Evolutionary conservation across 2,329 filamentous ascomycete species (phyloP).

Genomic region (Akanthomyces dipterigenus): DNA sequence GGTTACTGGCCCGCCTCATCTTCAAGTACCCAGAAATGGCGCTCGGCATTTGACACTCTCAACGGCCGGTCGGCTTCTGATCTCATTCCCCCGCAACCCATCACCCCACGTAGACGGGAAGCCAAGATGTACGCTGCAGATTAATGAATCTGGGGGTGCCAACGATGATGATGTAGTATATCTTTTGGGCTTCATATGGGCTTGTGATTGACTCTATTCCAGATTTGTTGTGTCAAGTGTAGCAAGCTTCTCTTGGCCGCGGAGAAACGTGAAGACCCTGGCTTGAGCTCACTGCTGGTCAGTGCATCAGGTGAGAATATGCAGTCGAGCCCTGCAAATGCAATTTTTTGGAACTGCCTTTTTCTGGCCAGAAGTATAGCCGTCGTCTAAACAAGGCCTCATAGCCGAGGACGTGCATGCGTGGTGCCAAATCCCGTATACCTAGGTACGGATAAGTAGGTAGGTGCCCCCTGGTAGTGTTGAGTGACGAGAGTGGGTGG

Average conservation of each 20-base stretch:
- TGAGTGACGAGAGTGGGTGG: neutral
- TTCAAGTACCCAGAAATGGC: neutral
- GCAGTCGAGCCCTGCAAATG: neutral
- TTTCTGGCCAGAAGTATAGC: too few species aligned
- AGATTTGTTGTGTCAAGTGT: neutral
- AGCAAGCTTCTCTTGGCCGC: neutral
- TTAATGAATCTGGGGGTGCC: neutral
- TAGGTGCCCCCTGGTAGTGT: neutral
- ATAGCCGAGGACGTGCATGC: neutral
- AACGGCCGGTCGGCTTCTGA: slow-evolving; percentile 2
- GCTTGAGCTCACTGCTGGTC: neutral
- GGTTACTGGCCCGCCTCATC: neutral
- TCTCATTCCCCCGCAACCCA: neutral
- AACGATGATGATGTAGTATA: neutral
- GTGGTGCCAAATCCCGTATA: neutral
- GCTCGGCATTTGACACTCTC: neutral
- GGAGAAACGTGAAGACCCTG: neutral
- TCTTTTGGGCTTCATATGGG: neutral
- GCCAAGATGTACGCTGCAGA: neutral
- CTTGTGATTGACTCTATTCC: neutral
- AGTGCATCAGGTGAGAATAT: neutral
- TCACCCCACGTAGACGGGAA: slow-evolving; percentile 5
- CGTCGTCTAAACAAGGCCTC: too few species aligned
- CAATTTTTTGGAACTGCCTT: neutral
- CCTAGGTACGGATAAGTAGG: too few species aligned